Base-by-base conservation (phyloP, 768 basidiomycete genomes). In the Pulveroboletus sp. region DNA sequence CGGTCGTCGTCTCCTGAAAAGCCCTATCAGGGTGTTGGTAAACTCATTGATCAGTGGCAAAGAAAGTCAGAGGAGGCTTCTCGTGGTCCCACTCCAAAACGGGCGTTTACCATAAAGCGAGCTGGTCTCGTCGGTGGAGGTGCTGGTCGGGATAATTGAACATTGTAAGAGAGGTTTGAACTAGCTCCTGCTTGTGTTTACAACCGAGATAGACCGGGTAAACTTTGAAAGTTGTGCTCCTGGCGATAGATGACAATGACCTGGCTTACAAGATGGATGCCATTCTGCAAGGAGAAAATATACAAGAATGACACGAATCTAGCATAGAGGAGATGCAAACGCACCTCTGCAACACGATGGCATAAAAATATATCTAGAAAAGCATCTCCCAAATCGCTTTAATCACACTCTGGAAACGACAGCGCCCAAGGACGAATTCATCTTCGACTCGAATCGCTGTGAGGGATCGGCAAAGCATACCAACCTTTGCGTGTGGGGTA, bases 41-140 rank as follows among this genome's bases (percentile, higher is more conserved):
- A 78, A 68, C 73, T 93, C 31, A 92, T 93, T 55, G 87, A 90
- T 62, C 81, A 91, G 62, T 93, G 90, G 90, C 88, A 93, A 66
- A 81, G 80, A 49, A 91, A 86, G 69, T 81, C 84, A 16, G 85
- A 84, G 55, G 81, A 80, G 32, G 60, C 68, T 40, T 51, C 71
- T 21, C 72, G 65, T 21, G 61, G 63, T 21, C 64, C 64, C 19
- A 54, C 52, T 24, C 61, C 61, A 32, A 73, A 70, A 62, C 72
- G 76, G 72, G 69, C 67, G 27, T 53, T 69, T 43, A 59, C 63
- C 24, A 50, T 65, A 3, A 81, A 75, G 65, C 72, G 76, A 59
- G 67, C 71, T 53, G 61, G 68, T 53, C 64, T 65, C 53, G 56
- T 58, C 40, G 47, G 52, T 33, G 62, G 63, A 42, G 45, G 48